Evolutionary conservation across 2,329 filamentous ascomycete species (phyloP).

Genomic region (Akanthomyces uredinophilus): DNA sequence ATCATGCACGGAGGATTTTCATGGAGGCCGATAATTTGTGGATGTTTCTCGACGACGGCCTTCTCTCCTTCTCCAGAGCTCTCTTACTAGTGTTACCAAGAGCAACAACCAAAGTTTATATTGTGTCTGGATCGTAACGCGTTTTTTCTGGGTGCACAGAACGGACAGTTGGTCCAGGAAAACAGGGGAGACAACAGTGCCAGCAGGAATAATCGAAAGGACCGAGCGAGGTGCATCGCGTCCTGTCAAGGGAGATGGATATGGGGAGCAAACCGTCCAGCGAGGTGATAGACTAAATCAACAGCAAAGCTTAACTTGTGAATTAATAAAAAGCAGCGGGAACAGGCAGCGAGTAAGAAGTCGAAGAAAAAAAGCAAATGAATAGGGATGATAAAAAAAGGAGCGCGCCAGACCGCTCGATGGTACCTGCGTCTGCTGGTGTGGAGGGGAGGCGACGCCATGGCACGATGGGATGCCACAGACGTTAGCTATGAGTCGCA

Average conservation of each 20-base stretch:
- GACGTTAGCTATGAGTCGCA: not conserved
- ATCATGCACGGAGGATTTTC: not conserved
- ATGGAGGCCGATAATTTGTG: not conserved
- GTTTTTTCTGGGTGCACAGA: too few species aligned
- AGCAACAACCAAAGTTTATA: not conserved
- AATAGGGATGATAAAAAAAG: not conserved
- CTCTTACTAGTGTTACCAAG: not conserved
- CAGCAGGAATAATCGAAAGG: not conserved
- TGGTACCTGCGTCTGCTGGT: conserved; percentile 6
- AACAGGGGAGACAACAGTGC: too few species aligned
- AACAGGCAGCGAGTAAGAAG: not conserved
- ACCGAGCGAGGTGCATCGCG: not conserved
- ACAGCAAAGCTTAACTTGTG: not conserved
- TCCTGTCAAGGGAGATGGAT: not conserved
- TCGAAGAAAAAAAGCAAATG: not conserved
- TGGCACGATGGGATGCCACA: conserved; percentile 1
- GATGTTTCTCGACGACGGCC: not conserved
- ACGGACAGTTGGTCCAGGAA: too few species aligned
- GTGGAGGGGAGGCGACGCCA: not conserved
- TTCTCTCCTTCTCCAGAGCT: not conserved
- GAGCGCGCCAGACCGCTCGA: not conserved
- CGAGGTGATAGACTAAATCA: not conserved
- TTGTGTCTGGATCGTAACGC: too few species aligned
- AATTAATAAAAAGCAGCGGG: not conserved
- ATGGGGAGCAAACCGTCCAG: not conserved